A percentile compares a stretch with the other conserved stretches of the same genome.
Evolutionary conservation across 139 green algal genomes (phyloP).

Genomic region (Chlorella sp.): DNA sequence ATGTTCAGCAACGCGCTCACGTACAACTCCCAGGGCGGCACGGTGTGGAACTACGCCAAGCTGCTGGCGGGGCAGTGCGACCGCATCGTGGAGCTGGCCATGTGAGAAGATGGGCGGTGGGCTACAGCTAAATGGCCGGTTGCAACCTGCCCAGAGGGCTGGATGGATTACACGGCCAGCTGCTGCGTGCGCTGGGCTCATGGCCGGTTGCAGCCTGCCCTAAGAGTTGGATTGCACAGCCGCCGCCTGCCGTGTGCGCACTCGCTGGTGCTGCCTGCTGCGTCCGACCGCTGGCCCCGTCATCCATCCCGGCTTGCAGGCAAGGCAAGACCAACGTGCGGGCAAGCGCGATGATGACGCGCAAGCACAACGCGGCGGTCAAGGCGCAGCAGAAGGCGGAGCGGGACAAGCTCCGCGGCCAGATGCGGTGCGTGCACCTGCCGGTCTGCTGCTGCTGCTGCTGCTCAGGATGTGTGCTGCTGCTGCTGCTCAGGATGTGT

Average conservation of each 20-base stretch:
- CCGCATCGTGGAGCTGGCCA: slow-evolving; percentile 30
- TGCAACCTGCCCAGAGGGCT: no score
- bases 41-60: slow-evolving; percentile 36
- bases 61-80: slow-evolving; percentile 14
- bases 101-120: neutral
- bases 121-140: no score
- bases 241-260: no score
- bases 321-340: slow-evolving; percentile 28
- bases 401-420: slow-evolving; percentile 6
- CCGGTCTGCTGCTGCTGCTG: no score
- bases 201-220: no score
- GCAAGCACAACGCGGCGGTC: slow-evolving; percentile 36
- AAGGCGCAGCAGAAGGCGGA: slow-evolving; percentile 19
- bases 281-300: no score
- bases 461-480: no score
- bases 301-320: slow-evolving; percentile 10
- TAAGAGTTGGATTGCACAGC: no score
- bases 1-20: slow-evolving; percentile 74
- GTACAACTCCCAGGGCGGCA: slow-evolving; percentile 55
- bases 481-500: no score
- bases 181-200: neutral
- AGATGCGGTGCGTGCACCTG: neutral
- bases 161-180: no score
- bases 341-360: slow-evolving; percentile 18
- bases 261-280: neutral